Base-by-base conservation (phyloP, 495 filamentous ascomycete genomes). In the Aspergillus sclerotiicarbonarius region DNA sequence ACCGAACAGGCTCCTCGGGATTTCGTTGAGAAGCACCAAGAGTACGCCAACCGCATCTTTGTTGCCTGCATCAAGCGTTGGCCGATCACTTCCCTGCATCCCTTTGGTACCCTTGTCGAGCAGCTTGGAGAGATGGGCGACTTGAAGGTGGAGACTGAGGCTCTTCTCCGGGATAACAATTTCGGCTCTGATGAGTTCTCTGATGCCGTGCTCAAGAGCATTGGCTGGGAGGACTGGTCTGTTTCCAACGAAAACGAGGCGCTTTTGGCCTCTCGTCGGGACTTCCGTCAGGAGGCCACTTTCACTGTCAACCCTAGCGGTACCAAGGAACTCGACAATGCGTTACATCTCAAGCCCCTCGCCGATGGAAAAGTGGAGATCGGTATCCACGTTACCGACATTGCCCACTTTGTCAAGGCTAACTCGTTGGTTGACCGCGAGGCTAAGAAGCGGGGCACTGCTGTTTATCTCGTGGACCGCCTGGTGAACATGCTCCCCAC, bases 81-180 rank as follows among this genome's bases (percentile, higher is more conserved):
- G 94, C 94, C 94, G 29, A 98, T 98, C 70, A 98, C 94, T n/a
- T 98, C 95, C 9, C 85, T 98, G 33, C 94, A 98, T 73, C 94
- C 94, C 15, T 98, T 98, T 62, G 94, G 94, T 65, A 98, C 95
- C 6, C 85, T 98, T 45, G 94, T 97, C 21, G 94, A 98, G 76
- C 90, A 95, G 73, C 87, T 98, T 45, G 94, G 94, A 50, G 92
- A 92, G 73, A 98, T 98, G 90, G 94, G 94, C 56, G 90, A 98
- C 68, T 79, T 95, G 62, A 95, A 89, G 70, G 92, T 98, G 30
- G 94, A 98, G 76, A 98, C 95, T 4, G 95, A 98, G 76, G 94
- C 94, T 43, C 83, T 98, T 21, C 86, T 98, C 41, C 87, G 94
- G 46, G 94, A 98, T 72, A 98, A 98, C 81, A 98, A 98, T 77